These are phyloP conservation scores for Oxyria digyna DNA, from an alignment of 148 eudicot species.

Conservation along the genomic window DNA sequence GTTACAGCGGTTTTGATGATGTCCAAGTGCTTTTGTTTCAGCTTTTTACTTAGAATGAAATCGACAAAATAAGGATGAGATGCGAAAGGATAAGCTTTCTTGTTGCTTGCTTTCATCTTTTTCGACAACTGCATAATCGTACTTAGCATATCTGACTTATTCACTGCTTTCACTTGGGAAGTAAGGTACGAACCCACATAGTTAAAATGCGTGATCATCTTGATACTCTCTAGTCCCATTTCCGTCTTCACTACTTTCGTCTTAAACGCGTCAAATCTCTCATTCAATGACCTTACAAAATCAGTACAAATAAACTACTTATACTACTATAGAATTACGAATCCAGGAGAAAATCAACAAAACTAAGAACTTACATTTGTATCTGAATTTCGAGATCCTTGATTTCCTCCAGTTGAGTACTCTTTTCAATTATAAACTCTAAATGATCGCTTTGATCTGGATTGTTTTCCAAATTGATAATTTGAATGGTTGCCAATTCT, in stretches of 20 bases:
- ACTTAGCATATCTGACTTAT: not conserved
- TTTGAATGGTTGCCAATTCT: not conserved
- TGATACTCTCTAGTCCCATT: not conserved
- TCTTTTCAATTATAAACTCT: not conserved
- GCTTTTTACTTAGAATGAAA: not conserved
- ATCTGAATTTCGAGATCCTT: not conserved
- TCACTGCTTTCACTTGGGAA: not conserved
- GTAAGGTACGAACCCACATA: not conserved
- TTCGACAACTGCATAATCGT: not conserved
- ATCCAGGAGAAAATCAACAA: too few species aligned
- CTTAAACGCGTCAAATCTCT: not conserved
- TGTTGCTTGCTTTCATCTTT: not conserved
- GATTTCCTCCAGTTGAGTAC: not conserved
- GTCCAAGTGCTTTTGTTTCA: not conserved
- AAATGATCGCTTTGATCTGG: not conserved
- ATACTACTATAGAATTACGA: too few species aligned
- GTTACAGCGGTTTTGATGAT: not conserved
- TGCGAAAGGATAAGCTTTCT: not conserved
- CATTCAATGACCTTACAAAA: not conserved
- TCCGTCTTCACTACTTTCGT: not conserved
- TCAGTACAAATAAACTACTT: too few species aligned
- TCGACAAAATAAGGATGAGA: not conserved
- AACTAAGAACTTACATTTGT: not conserved
- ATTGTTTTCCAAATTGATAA: not conserved
- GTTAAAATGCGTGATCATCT: not conserved